phyloP scores from a whole-genome alignment of 495 filamentous ascomycete species.

The Aspergillus indologenus region DNA sequence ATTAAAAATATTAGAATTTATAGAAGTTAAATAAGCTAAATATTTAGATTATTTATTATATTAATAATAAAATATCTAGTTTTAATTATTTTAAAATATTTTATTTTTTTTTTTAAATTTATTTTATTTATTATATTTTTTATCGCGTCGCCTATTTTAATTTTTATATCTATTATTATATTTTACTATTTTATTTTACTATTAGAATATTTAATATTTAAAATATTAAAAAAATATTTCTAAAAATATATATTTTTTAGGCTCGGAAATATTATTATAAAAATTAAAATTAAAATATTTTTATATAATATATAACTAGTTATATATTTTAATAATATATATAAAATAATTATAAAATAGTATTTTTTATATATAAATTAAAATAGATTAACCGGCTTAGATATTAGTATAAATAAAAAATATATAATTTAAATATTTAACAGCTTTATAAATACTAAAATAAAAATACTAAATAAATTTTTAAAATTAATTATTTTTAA shows the following conservation, averaged over 20 bases:
- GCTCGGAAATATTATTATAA: neutral
- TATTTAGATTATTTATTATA: no score
- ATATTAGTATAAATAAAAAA: neutral
- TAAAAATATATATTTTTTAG: neutral
- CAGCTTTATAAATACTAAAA: neutral
- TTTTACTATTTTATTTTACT: neutral
- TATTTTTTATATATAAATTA: no score
- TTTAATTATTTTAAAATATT: constrained; percentile 1
- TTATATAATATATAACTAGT: neutral
- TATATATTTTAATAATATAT: constrained; percentile 1
- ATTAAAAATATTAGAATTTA: no score
- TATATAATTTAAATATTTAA: neutral
- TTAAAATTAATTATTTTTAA: neutral
- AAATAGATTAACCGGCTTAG: no score
- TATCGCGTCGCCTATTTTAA: no score
- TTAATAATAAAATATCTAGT: no score
- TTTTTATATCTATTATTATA: constrained; percentile 1
- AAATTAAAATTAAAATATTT: no score
- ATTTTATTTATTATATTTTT: no score
- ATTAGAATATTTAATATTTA: neutral
- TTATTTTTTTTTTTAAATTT: neutral
- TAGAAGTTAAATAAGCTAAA: no score
- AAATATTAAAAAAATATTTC: constrained; percentile 5
- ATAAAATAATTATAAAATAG: constrained; percentile 2
- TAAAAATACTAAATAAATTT: neutral